phyloP scores from a whole-genome alignment of 306 rosid genomes.

The Fragaria vesca region DNA sequence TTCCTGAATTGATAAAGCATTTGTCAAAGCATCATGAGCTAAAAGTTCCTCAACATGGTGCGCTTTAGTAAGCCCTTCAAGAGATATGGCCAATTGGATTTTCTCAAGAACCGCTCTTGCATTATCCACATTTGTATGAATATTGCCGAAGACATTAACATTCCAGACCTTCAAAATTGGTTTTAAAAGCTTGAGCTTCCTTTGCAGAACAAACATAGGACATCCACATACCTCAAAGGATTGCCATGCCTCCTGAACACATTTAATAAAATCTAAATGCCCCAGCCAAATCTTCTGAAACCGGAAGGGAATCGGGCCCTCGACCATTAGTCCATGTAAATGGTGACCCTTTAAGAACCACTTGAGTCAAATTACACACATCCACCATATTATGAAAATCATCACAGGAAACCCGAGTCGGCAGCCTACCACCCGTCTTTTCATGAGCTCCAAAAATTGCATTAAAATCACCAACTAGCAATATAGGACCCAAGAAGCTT shows the following conservation, averaged over 20 bases:
- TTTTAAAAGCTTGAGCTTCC: not conserved
- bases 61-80: too few relatives aligned
- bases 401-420: not conserved
- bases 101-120: not conserved
- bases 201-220: not conserved
- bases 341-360: not conserved
- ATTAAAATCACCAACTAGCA: not conserved
- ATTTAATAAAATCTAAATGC: not conserved
- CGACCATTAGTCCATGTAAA: not conserved
- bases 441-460: not conserved
- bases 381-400: not conserved
- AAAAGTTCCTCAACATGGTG: too few relatives aligned
- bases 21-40: too few relatives aligned
- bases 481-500: not conserved
- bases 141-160: not conserved
- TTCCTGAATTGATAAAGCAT: too few relatives aligned
- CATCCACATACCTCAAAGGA: not conserved
- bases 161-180: not conserved
- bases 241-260: not conserved
- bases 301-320: not conserved
- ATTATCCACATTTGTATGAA: too few relatives aligned
- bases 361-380: not conserved
- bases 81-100: too few relatives aligned
- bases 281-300: not conserved
- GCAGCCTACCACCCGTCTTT: not conserved